Base-by-base conservation (phyloP, 1,139 yeast species). In the Meyerozyma athensensis region DNA sequence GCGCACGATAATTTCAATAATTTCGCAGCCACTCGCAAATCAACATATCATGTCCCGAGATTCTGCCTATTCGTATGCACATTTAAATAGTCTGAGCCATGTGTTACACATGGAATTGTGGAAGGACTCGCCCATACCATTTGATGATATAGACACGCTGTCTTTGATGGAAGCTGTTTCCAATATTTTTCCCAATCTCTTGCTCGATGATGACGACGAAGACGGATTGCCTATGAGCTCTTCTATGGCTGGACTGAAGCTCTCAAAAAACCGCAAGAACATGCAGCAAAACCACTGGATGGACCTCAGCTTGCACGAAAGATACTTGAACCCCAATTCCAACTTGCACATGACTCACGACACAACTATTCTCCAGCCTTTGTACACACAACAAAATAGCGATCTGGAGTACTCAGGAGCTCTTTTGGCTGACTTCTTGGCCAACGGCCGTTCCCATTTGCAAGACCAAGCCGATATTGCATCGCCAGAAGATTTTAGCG, bases 41-140 rank as follows among this genome's bases (percentile, higher is more conserved):
- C n/a, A n/a, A n/a, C n/a, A n/a, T n/a, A n/a, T 4, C n/a, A 26
- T 26, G 31, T 26, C 31, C n/a, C 18, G 31, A 9, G 31, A 26
- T 26, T 26, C 31, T 7, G 18, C 31, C 4, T 26, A 16, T 19
- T 26, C 31, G 19, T 26, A 26, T 12, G 31, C n/a, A 6, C 31
- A 26, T 26, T 17, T 26, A 12, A 26, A 26, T 19, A 14, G 19
- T 8, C 31, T 26, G 31, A 26, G 31, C 18, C 31, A 26, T 4
- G 31, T 26, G 7, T 17, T 26, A 10, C 31, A 26, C 6, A 26
- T 26, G 31, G 31, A 26, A 13, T 19, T 26, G 9, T 26, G 31
- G 31, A 14, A 7, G 8, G 31, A 26, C 3, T 10, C 19, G 7
- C 31, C 31, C 9, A 26, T 26, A 7, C 31, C 31, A 5, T 26